Evolutionary conservation across 257 asterid species (phyloP), one percentile per base, ranked within the genome.

Genomic region (Gentiana dahurica): DNA sequence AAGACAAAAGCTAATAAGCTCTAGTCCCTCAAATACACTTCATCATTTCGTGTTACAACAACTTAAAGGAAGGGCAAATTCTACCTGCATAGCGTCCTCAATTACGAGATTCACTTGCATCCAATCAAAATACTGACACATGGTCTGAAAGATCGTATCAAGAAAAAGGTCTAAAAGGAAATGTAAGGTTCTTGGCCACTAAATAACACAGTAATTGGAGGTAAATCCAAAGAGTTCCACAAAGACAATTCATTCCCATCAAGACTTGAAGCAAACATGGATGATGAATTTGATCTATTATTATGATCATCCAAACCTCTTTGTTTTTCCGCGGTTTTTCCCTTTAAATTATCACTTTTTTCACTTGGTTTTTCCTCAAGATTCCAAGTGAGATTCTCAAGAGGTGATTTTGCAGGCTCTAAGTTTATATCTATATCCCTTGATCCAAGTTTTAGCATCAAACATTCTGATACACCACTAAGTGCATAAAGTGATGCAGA

Each of bases 181-280:
- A 38, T n/a, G 15, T 33, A 55, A 38, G 59, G 43, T 11, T 12
- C 59, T 55, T 55, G 59, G 15, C 55, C 62, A 8, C 58, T 53
- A 49, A 64, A 64, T 54, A 72, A 53, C 65, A 59, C 48, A 46
- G 76, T 69, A 3, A 75, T 72, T 10, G 81, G 58, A 34, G 78
- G 74, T 35, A 78, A 77, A 63, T 68, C 83, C 11, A 77, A 69
- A 33, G 78, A 77, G 56, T 58, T 74, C 84, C 80, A 71, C 8
- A 74, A 52, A 33, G 68, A 66, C 12, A 62, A 58, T 37, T 78
- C 81, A 57, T 55, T 44, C 69, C 77, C 43, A 63, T 72, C 81
- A 5, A 65, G 37, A 72, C 79, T 50, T 37, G 71, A 57, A 49
- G 60, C 46, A 54, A 50, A 34, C 15, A 55, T 45, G 3, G 46